phyloP scores from a whole-genome alignment of 148 eudicot genomes.

The Agrostemma githago region DNA sequence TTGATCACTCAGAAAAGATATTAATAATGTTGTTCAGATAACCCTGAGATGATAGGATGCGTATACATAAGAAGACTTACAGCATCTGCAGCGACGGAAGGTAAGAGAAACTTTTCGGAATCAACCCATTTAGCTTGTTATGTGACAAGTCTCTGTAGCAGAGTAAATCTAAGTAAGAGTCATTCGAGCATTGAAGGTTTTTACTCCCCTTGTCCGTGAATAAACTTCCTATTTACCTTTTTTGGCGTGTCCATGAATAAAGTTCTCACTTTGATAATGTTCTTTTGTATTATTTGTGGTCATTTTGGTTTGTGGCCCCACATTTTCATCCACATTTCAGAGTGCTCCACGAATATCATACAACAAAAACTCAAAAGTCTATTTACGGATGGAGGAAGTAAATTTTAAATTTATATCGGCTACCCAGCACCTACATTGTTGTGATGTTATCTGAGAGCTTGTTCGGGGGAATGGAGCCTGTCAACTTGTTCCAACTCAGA shows the following conservation, averaged over 20 bases:
- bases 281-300: not conserved
- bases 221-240: too few relatives aligned
- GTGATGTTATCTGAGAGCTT: conserved; percentile 62
- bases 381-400: not conserved
- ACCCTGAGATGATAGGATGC: not conserved
- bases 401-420: conserved; percentile 1
- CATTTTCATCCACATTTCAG: not conserved
- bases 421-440: conserved; percentile 53
- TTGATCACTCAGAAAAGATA: not conserved
- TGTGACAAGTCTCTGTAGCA: conserved; percentile 54
- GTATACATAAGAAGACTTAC: conserved; percentile 38
- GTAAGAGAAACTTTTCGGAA: conserved; percentile 55
- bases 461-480: conserved; percentile 61
- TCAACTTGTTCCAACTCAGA: conserved; percentile 65
- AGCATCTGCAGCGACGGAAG: conserved; percentile 70
- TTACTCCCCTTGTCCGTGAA: not conserved
- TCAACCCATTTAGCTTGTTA: conserved; percentile 66
- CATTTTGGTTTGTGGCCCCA: not conserved
- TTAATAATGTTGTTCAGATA: not conserved
- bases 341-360: not conserved
- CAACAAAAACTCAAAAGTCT: not conserved
- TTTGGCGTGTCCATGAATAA: too few relatives aligned
- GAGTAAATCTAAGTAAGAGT: not conserved
- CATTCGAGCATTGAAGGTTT: not conserved
- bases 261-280: not conserved